These are phyloP conservation scores for Dendrobium nobile DNA, from an alignment of 106 monocot genomes.

Conservation along the genomic window DNA sequence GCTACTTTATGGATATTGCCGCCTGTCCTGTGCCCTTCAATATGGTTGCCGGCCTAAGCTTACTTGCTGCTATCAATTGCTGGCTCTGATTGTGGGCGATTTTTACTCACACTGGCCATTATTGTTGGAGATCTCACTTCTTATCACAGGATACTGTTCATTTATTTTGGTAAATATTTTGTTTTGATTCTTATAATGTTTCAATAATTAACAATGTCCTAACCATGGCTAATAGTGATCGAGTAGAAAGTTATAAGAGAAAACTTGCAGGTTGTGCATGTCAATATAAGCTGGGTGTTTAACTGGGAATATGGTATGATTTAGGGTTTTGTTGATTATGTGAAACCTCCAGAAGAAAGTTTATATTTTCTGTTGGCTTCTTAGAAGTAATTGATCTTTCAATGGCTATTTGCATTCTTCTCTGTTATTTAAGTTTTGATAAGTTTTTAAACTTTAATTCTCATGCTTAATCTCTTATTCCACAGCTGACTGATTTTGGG, in stretches of 20 bases:
- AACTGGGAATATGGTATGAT: background rate
- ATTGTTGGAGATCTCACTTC: no score
- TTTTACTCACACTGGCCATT: no score
- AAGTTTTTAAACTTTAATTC: background rate
- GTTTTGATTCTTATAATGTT: background rate
- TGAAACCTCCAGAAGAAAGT: background rate
- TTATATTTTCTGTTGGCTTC: background rate
- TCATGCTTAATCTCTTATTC: constrained; percentile 10
- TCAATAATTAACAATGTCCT: background rate
- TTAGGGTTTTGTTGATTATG: background rate
- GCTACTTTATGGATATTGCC: no score
- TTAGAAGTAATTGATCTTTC: background rate
- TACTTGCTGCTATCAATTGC: no score
- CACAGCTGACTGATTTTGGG: constrained; percentile 99
- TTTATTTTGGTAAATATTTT: background rate
- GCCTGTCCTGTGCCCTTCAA: no score
- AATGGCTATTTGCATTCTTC: background rate
- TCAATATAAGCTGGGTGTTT: background rate
- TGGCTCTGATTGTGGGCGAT: no score
- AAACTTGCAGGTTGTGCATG: background rate
- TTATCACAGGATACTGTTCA: background rate
- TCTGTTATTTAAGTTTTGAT: background rate
- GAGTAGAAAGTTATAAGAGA: background rate
- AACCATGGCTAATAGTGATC: background rate
- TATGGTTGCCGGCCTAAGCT: no score